Conservation (phyloP, 1,139 yeast genomes). For the Sugiyamaella paludigena region DNA sequence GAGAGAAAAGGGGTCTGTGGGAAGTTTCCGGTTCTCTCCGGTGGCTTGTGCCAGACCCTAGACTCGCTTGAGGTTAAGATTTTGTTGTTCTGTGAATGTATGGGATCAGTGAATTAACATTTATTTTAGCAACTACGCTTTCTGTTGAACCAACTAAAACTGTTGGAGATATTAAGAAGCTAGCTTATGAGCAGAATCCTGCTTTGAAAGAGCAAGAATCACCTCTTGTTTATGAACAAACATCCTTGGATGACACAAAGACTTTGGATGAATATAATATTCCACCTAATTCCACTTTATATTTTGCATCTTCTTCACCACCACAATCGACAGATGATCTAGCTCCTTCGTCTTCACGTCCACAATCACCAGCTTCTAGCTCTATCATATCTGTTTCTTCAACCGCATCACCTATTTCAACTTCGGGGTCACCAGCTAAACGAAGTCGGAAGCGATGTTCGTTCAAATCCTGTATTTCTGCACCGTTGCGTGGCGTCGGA, state of each 20-base stretch:
- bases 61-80: too few relatives aligned
- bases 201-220: constrained; percentile 6
- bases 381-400: constrained; percentile 12
- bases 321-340: constrained; percentile 24
- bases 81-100: too few relatives aligned
- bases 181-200: constrained; percentile 28
- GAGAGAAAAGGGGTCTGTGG: too few relatives aligned
- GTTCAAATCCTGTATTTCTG: constrained; percentile 57
- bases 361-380: constrained; percentile 20
- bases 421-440: constrained; percentile 28
- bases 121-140: constrained; percentile 15
- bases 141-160: constrained; percentile 32
- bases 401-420: constrained; percentile 14
- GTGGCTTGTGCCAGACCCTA: too few relatives aligned
- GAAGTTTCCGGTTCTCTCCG: too few relatives aligned
- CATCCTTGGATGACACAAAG: constrained; percentile 76
- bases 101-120: too few relatives aligned
- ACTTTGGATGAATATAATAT: constrained; percentile 77
- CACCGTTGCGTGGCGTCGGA: constrained; percentile 81
- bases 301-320: constrained; percentile 43
- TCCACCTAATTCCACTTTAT: constrained; percentile 73
- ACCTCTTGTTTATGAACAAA: constrained; percentile 43
- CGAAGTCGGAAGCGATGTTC: constrained; percentile 64
- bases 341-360: constrained; percentile 15
- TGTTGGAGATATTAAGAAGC: constrained; percentile 35